These are phyloP conservation scores for Nakataea oryzae DNA, from an alignment of 2,329 filamentous ascomycete species.

Conservation along the genomic window DNA sequence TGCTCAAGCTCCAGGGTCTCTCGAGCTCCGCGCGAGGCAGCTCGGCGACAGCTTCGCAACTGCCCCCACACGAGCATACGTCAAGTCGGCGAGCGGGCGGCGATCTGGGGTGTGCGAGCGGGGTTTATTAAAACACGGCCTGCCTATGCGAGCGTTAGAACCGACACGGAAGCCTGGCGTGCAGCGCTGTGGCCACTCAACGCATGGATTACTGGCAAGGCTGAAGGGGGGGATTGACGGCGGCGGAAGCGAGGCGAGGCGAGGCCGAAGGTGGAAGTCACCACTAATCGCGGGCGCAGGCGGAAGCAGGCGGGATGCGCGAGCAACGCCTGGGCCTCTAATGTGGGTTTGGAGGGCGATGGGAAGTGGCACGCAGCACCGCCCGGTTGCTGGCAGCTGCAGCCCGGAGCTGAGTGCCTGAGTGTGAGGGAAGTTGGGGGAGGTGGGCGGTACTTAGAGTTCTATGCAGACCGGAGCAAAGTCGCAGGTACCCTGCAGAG, in stretches of 20 bases:
- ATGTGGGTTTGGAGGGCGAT: neutral
- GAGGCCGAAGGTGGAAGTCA: neutral
- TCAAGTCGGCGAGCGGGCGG: slow-evolving; percentile 9
- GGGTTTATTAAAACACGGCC: neutral
- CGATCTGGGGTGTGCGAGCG: neutral
- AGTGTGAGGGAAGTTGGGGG: neutral
- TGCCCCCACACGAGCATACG: slow-evolving; percentile 46
- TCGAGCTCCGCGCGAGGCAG: slow-evolving; percentile 42
- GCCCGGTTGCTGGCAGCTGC: neutral
- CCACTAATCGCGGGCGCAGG: neutral
- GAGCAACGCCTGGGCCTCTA: neutral
- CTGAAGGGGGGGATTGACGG: neutral
- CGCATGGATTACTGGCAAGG: neutral
- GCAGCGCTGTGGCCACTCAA: neutral
- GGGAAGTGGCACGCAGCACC: neutral
- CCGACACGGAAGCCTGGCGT: neutral
- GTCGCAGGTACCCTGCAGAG: neutral
- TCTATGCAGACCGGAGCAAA: neutral
- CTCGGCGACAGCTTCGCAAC: slow-evolving; percentile 35
- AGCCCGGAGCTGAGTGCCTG: neutral
- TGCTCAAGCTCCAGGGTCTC: slow-evolving; percentile 35
- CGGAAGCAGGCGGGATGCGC: neutral
- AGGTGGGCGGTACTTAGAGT: neutral
- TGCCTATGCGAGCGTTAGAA: neutral
- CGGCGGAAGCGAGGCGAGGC: neutral